phyloP scores from a whole-genome alignment of 176 grass and related monocot species.

The Miscanthus lutarioriparius region DNA sequence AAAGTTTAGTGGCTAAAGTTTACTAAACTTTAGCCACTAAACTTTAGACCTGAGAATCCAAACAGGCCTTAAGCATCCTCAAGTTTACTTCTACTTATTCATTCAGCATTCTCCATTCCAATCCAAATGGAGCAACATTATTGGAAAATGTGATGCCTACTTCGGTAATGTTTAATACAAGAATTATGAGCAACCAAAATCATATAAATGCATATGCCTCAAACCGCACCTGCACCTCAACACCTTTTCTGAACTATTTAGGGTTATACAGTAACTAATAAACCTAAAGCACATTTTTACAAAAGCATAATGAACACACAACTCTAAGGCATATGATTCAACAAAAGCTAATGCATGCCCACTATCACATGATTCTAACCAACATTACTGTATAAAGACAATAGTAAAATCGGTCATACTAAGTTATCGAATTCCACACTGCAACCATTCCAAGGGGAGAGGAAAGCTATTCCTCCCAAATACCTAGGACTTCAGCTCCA shows the following conservation, averaged over 20 bases:
- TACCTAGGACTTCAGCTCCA: too few relatives aligned
- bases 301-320: background rate
- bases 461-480: too few relatives aligned
- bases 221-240: background rate
- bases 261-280: background rate
- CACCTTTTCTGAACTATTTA: background rate
- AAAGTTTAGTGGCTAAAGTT: too few relatives aligned
- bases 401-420: background rate
- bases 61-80: background rate
- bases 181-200: background rate
- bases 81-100: background rate
- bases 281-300: background rate
- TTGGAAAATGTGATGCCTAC: background rate
- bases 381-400: background rate
- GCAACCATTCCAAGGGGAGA: too few relatives aligned
- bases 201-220: background rate
- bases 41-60: too few relatives aligned
- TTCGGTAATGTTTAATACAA: background rate
- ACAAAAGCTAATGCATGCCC: background rate
- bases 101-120: background rate
- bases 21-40: too few relatives aligned
- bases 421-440: background rate
- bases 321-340: background rate
- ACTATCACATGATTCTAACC: background rate
- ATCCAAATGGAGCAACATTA: background rate